Evolutionary conservation across 371 early-diverging fungal species (phyloP), one percentile per base, ranked within the genome.

Genomic region (Apophysomyces trapeziformis): DNA sequence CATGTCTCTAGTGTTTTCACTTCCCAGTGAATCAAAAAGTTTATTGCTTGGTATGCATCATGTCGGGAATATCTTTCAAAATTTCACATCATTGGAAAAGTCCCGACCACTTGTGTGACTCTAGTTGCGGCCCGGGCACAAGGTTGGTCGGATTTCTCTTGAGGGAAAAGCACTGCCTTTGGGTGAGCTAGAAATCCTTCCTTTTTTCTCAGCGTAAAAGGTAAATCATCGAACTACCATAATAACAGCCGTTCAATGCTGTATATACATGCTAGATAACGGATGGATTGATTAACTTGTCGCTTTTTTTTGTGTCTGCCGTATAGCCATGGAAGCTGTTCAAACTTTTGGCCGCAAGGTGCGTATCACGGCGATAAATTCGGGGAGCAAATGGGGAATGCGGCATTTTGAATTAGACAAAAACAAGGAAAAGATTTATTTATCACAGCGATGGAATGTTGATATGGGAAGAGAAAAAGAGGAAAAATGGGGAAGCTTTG

Each of bases 271-370:
- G 11, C 41, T 41, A 21, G 54, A 50, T 50, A 50, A 50, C 21
- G 54, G 54, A 50, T 50, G 54, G 54, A 50, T 50, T 50, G 54
- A 50, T 50, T 50, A 50, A 50, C 13, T 41, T 41, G 8, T 50
- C 9, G 7, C 47, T 41, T 26, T 57, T 57, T 21, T 57, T 75
- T 59, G 69, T 70, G 65, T 68, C 47, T 47, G 13, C 69, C 26
- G 63, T 62, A 62, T 69, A 71, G 67, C 70, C 72, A 83, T 83
- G 83, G 83, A 83, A 77, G 80, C 83, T 68, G 83, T 83, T 57
- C 83, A 83, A 70, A 83, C 83, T 72, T 83, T 78, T 75, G 83
- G 83, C 76, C 80, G 83, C 74, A 83, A 83, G 83, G 83, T 83
- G 61, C 64, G 74, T 78, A 65, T 58, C 54, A 50, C 21, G 9